Percentiles rank a stretch among this genome's conserved stretches.
phyloP scores from a whole-genome alignment of 2,329 filamentous ascomycete species.

The Cladobotryum mycophilum region DNA sequence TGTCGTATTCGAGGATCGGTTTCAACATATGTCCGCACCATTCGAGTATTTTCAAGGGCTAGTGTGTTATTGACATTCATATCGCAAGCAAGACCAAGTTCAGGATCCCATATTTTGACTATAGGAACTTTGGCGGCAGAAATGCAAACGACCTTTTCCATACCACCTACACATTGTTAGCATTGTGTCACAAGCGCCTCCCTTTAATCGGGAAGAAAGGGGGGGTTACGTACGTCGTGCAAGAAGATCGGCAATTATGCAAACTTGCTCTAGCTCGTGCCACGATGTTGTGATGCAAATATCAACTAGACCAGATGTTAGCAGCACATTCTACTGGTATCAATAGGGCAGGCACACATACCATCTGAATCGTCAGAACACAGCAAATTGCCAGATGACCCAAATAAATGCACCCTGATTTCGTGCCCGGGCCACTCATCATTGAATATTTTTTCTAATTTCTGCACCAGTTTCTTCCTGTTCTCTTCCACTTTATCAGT shows the following conservation, averaged over 20 bases:
- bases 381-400: constrained; percentile 92
- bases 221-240: constrained; percentile 62
- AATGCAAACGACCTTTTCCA: constrained; percentile 94
- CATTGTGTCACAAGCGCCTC: not conserved
- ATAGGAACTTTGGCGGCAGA: constrained; percentile 95
- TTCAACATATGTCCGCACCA: constrained; percentile 96
- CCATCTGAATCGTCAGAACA: constrained; percentile 96
- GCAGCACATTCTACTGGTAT: constrained; percentile 10
- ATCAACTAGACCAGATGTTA: constrained; percentile 61
- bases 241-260: constrained; percentile 80
- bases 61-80: constrained; percentile 99
- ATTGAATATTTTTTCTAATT: constrained; percentile 83
- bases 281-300: constrained; percentile 93
- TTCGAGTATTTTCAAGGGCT: constrained; percentile 90
- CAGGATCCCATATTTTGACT: constrained; percentile 97
- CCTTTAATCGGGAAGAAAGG: not conserved
- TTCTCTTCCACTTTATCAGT: constrained; percentile 72
- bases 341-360: constrained; percentile 40
- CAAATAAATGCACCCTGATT: constrained; percentile 89
- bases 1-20: constrained; percentile 86
- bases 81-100: constrained; percentile 81
- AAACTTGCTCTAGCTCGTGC: constrained; percentile 83
- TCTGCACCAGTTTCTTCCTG: constrained; percentile 69
- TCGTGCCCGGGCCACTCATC: constrained; percentile 86
- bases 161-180: constrained; percentile 65